These are phyloP conservation scores for Trichophaea hybrida DNA, from an alignment of 2,329 filamentous ascomycete species.

Conservation along the genomic window DNA sequence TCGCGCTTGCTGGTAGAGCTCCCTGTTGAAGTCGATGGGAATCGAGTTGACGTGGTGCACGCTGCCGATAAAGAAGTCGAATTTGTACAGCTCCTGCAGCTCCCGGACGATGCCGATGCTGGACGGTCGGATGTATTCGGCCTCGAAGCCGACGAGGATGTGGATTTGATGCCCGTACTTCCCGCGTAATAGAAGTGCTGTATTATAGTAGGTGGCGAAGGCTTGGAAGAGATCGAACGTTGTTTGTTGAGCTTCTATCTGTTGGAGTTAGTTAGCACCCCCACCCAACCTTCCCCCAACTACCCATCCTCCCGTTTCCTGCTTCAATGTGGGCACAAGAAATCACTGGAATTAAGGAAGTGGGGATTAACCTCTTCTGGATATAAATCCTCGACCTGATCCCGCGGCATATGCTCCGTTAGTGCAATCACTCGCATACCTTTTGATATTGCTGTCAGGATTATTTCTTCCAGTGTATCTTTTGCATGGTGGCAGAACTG, in stretches of 20 bases:
- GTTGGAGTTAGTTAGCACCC: conserved; percentile 7
- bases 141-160: conserved; percentile 80
- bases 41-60: conserved; percentile 77
- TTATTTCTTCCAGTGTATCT: conserved; percentile 67
- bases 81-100: conserved; percentile 45
- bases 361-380: conserved; percentile 58
- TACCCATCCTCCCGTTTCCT: neutral
- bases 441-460: conserved; percentile 61
- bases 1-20: conserved; percentile 52
- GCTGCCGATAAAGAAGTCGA: conserved; percentile 88
- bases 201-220: conserved; percentile 58
- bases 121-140: conserved; percentile 71
- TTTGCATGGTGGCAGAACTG: conserved; percentile 93
- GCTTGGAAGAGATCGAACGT: conserved; percentile 36
- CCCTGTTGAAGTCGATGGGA: conserved; percentile 74
- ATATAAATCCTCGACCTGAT: conserved; percentile 61
- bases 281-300: no score
- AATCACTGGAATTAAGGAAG: conserved; percentile 15
- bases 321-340: neutral
- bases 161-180: conserved; percentile 58
- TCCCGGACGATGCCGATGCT: conserved; percentile 45
- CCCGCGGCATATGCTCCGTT: conserved; percentile 90
- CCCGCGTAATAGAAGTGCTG: conserved; percentile 57
- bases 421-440: conserved; percentile 74
- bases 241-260: conserved; percentile 36